Conservation (phyloP, 2,329 filamentous ascomycete species). For the Epichloe sp. region DNA sequence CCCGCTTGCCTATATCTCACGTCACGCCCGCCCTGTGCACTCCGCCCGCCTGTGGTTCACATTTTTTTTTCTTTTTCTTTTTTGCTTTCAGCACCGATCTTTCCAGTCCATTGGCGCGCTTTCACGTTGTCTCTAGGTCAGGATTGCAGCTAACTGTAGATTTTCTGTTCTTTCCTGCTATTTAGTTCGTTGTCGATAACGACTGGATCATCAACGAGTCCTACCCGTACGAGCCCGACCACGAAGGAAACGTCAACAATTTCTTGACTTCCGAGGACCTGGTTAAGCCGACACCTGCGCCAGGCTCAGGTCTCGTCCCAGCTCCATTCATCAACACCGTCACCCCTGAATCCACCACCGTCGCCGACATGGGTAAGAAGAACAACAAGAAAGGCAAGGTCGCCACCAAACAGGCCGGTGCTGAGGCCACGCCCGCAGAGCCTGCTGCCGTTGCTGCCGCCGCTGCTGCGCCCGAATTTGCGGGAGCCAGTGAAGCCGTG, state of each 20-base stretch:
- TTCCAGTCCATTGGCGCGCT: constrained; percentile 5
- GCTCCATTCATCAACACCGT: constrained; percentile 51
- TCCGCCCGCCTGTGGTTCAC: constrained; percentile 9
- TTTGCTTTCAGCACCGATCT: not conserved
- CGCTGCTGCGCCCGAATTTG: constrained; percentile 3
- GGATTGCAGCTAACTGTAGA: constrained; percentile 7
- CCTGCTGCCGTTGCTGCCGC: not conserved
- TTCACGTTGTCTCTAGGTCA: constrained; percentile 1
- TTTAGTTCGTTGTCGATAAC: constrained; percentile 88
- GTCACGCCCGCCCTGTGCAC: constrained; percentile 8
- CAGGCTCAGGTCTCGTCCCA: constrained; percentile 15
- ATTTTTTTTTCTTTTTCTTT: constrained; percentile 1
- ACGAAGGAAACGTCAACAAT: constrained; percentile 83
- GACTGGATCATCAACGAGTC: constrained; percentile 75
- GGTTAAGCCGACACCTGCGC: constrained; percentile 16
- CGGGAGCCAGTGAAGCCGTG: constrained; percentile 8
- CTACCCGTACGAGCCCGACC: constrained; percentile 71
- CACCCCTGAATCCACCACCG: constrained; percentile 58
- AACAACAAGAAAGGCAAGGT: constrained; percentile 36
- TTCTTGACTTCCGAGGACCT: constrained; percentile 68
- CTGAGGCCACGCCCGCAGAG: constrained; percentile 4
- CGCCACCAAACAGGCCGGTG: constrained; percentile 7
- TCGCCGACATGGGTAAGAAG: constrained; percentile 41
- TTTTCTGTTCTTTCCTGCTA: constrained; percentile 6
- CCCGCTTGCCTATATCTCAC: constrained; percentile 15